phyloP scores from a whole-genome alignment of 371 early-diverging fungal genomes.

The Mortierella sp. region DNA sequence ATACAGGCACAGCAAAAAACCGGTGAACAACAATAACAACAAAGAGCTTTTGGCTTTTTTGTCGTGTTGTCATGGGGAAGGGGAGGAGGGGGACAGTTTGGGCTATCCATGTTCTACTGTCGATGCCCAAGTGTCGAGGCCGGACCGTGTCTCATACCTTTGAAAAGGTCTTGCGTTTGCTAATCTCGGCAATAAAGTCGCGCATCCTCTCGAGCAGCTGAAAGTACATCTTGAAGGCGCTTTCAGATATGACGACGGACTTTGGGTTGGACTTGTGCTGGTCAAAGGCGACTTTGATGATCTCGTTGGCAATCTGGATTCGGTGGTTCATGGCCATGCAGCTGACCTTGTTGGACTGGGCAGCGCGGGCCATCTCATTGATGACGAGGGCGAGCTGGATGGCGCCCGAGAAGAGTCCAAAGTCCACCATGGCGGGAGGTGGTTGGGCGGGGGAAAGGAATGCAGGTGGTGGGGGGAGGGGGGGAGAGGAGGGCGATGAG shows the following conservation, averaged over 20 bases:
- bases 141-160: conserved; percentile 22
- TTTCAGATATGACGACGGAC: conserved; percentile 25
- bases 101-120: too few relatives aligned
- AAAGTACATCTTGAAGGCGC: conserved; percentile 36
- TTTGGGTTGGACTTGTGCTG: conserved; percentile 29
- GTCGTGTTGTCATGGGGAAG: too few relatives aligned
- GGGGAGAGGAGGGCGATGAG: too few relatives aligned
- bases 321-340: conserved; percentile 52
- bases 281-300: conserved; percentile 47
- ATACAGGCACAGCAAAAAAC: too few relatives aligned
- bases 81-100: too few relatives aligned
- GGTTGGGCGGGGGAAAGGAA: background rate
- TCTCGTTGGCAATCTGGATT: conserved; percentile 51
- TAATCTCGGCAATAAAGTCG: conserved; percentile 45
- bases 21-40: too few relatives aligned
- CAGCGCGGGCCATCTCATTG: conserved; percentile 41
- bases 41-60: too few relatives aligned
- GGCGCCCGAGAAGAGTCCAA: conserved; percentile 40
- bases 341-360: conserved; percentile 47
- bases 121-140: too few relatives aligned
- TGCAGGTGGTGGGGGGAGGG: too few relatives aligned
- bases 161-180: conserved; percentile 46
- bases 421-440: conserved; percentile 31
- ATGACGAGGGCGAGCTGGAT: conserved; percentile 37
- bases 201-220: conserved; percentile 44